Evolutionary conservation across 495 filamentous ascomycete species (phyloP).

Genomic region (Penicillium ochrochloron): DNA sequence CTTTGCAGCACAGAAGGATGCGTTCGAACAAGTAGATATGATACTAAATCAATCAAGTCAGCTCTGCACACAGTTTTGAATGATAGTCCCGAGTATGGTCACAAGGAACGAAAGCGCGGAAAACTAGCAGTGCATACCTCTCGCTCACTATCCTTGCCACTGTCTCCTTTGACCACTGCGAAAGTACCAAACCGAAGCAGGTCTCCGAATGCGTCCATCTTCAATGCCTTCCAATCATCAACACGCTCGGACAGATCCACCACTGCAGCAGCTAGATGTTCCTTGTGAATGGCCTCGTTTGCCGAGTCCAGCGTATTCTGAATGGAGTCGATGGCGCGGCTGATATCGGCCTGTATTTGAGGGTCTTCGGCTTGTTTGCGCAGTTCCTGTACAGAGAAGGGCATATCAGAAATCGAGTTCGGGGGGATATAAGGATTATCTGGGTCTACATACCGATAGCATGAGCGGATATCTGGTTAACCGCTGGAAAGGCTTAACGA

Average conservation of each 20-base stretch:
- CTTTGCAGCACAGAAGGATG: constrained; percentile 97
- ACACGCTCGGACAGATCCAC: constrained; percentile 82
- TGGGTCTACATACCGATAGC: constrained; percentile 65
- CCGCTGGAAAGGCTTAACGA: constrained; percentile 95
- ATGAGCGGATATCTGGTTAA: constrained; percentile 93
- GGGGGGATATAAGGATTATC: neutral
- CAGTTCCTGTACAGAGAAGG: constrained; percentile 67
- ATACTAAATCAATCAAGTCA: constrained; percentile 65
- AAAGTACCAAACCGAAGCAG: constrained; percentile 91
- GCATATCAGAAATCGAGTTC: neutral
- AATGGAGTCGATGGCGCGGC: constrained; percentile 73
- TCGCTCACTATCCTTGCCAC: constrained; percentile 76
- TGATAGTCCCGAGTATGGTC: neutral
- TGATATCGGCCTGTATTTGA: constrained; percentile 68
- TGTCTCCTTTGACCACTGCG: constrained; percentile 85
- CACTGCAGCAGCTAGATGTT: constrained; percentile 78
- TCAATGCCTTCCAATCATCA: constrained; percentile 96
- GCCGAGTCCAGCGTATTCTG: constrained; percentile 78
- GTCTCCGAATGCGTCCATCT: constrained; percentile 86
- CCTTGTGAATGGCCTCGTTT: constrained; percentile 86
- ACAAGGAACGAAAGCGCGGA: neutral
- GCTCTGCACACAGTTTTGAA: constrained; percentile 14
- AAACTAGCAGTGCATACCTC: constrained; percentile 63
- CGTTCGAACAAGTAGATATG: constrained; percentile 96
- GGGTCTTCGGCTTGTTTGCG: constrained; percentile 79